These are phyloP conservation scores for Microcyclospora tardicrescens DNA, from an alignment of 2,329 filamentous ascomycete species.

Conservation along the genomic window DNA sequence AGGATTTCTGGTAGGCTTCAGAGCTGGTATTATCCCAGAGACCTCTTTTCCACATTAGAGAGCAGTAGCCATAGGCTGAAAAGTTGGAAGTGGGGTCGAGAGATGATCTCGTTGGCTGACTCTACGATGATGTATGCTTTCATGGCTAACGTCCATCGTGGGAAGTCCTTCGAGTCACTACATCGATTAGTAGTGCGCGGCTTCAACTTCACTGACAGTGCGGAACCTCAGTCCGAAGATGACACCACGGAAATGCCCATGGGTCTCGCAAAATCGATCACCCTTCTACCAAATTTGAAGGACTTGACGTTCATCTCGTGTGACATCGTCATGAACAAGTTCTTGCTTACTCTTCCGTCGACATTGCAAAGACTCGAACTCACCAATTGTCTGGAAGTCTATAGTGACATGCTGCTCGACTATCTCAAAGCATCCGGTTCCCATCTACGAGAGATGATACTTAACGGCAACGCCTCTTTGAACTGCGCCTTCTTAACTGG, in stretches of 20 bases:
- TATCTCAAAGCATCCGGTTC: conserved; percentile 58
- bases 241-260: conserved; percentile 16
- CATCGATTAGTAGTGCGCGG: conserved; percentile 44
- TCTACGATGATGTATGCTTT: conserved; percentile 10
- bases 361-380: conserved; percentile 57
- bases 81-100: conserved; percentile 42
- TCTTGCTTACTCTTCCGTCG: conserved; percentile 57
- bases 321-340: conserved; percentile 52
- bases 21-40: conserved; percentile 55
- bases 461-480: conserved; percentile 70
- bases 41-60: conserved; percentile 52
- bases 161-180: conserved; percentile 39
- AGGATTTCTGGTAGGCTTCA: conserved; percentile 36
- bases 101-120: conserved; percentile 19
- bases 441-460: conserved; percentile 51
- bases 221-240: conserved; percentile 14
- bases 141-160: conserved; percentile 24
- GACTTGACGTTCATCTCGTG: conserved; percentile 64
- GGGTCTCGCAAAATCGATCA: conserved; percentile 34
- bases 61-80: conserved; percentile 33
- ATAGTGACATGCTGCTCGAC: conserved; percentile 48
- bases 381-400: conserved; percentile 66
- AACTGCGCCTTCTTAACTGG: conserved; percentile 60
- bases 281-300: conserved; percentile 49
- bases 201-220: conserved; percentile 18